A percentile compares a stretch with the other conserved stretches of the same genome.
Conservation (phyloP, 2,329 filamentous ascomycete species). For the Zymoseptoria crescenta region DNA sequence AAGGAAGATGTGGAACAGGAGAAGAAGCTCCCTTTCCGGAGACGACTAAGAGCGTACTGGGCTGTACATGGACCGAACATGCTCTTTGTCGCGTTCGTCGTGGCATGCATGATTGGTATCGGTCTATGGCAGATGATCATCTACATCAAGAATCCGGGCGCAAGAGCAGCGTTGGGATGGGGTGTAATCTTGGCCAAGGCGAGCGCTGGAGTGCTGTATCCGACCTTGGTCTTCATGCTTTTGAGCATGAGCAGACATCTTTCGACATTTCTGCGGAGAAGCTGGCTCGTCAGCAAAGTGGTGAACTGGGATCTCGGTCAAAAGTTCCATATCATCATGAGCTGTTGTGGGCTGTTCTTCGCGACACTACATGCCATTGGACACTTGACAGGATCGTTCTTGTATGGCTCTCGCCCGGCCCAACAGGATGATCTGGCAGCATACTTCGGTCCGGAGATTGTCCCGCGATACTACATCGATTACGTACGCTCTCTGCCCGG, state of each 20-base stretch:
- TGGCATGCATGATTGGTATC: slow-evolving; percentile 43
- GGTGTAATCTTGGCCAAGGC: slow-evolving; percentile 50
- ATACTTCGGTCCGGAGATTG: slow-evolving; percentile 38
- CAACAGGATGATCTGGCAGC: slow-evolving; percentile 41
- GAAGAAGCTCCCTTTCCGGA: slow-evolving; percentile 36
- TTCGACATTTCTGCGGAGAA: slow-evolving; percentile 46
- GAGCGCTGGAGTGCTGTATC: slow-evolving; percentile 48
- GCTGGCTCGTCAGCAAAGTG: slow-evolving; percentile 46
- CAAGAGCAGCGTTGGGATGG: slow-evolving; percentile 48
- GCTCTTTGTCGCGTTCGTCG: slow-evolving; percentile 43
- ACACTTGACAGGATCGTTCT: slow-evolving; percentile 47
- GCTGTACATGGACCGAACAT: slow-evolving; percentile 48
- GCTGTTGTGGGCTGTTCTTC: slow-evolving; percentile 43
- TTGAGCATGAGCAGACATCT: slow-evolving; percentile 52
- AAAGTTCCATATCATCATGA: slow-evolving; percentile 50
- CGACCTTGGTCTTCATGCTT: slow-evolving; percentile 52
- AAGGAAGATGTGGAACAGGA: slow-evolving; percentile 36
- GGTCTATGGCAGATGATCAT: slow-evolving; percentile 49
- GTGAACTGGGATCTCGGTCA: slow-evolving; percentile 52
- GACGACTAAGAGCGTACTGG: slow-evolving; percentile 47
- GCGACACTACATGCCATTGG: slow-evolving; percentile 49
- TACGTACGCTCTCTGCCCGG: slow-evolving; percentile 45
- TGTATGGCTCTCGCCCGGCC: slow-evolving; percentile 40
- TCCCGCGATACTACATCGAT: slow-evolving; percentile 39
- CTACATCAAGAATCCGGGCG: slow-evolving; percentile 40